Base-by-base conservation (phyloP, 768 basidiomycete species). In the Chalciporus sphaerocephalus region DNA sequence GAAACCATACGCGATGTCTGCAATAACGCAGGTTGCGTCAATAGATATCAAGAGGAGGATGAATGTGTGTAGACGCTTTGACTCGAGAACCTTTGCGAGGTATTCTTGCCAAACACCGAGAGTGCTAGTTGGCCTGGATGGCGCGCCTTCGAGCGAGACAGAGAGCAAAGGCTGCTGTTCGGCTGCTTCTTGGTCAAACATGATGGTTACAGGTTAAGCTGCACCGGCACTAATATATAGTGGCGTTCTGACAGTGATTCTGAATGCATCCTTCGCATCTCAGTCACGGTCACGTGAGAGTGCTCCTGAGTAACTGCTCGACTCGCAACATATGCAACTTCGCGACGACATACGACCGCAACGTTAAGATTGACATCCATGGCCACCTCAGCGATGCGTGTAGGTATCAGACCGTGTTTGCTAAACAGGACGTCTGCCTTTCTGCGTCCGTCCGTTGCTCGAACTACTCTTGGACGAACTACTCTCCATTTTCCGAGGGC, bases 1-100 rank as follows among this genome's bases (percentile, higher is more conserved):
- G 48, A 90, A 78, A 17, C 77, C 79, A 57, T 83, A 87, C 13
- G 69, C 72, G 6, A 92, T 73, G 62, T 91, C 87, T 20, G 75
- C 70, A 25, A 91, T 74, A n/a, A 89, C 85, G 56, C 84, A 86
- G 3, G 55, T 51, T 7, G 81, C 81, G 63, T 92, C 88, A 40
- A 83, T 72, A 4, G 74, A 48, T 55, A 80, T 84, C 71, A 85
- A 59, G 12, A 70, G 54, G 40, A 87, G 74, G 53, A 88, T 72
- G 37, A 73, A 58, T 49, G 70, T 73, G 66, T 85, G 86, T 27
- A 85, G 68, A 36, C 53, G 51, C 23, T 57, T 60, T 43, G 74
- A 76, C 53, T 86, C 81, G 25, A 87, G 74, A 27, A 76, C 42
- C 32, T 67, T 52, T 5, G 74, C 79, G 3, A 74, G 68, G 54